Conservation (phyloP, 1,284 basidiomycete genomes). For the Cryptococcus jaspeensis region DNA sequence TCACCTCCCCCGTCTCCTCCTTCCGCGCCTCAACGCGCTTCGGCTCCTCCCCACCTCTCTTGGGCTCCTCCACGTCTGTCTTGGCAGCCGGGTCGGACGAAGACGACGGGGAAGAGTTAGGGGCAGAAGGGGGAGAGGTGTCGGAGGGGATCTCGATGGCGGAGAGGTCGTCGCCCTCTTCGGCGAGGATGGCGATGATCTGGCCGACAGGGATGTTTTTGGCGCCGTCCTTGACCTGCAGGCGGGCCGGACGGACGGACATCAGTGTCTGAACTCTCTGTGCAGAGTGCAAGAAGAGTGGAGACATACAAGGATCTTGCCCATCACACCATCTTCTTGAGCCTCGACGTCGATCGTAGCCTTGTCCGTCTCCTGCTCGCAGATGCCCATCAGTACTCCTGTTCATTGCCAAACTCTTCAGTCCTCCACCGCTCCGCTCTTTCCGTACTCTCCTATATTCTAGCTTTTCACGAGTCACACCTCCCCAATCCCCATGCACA, state of each 20-base stretch:
- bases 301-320: conserved; percentile 74
- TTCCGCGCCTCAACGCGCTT: conserved; percentile 11
- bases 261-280: neutral
- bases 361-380: conserved; percentile 90
- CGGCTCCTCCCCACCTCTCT: conserved; percentile 15
- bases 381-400: neutral
- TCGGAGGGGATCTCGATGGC: conserved; percentile 67
- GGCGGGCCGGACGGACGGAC: neutral
- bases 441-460: too few relatives aligned
- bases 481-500: neutral
- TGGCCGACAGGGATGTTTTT: conserved; percentile 86
- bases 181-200: conserved; percentile 87
- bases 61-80: conserved; percentile 8
- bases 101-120: neutral
- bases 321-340: conserved; percentile 90
- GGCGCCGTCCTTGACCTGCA: conserved; percentile 71
- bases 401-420: neutral
- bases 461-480: too few relatives aligned
- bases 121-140: conserved; percentile 54
- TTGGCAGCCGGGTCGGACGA: conserved; percentile 1
- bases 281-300: neutral
- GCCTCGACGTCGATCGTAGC: conserved; percentile 99
- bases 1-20: conserved; percentile 8
- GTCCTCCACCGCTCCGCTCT: too few relatives aligned
- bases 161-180: conserved; percentile 92